Conservation (phyloP, 805 yeast species). For the Peterozyma toletana region DNA sequence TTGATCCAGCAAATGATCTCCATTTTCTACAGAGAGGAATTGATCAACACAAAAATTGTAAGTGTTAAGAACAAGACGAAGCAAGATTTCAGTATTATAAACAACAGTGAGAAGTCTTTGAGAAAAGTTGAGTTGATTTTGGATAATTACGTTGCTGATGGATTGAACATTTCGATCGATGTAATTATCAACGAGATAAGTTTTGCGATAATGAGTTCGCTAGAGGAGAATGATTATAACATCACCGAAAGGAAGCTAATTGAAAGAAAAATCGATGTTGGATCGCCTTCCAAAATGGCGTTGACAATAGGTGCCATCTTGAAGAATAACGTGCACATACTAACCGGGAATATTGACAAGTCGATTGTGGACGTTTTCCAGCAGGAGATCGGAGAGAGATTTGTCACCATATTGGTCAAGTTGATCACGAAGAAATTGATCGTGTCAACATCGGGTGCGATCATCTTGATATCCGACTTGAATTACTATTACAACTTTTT, state of each 20-base stretch:
- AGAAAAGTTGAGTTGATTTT: slow-evolving; percentile 64
- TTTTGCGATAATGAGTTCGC: slow-evolving; percentile 14
- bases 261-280: slow-evolving; percentile 13
- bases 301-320: slow-evolving; percentile 52
- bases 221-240: slow-evolving; percentile 45
- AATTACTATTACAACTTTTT: slow-evolving; percentile 75
- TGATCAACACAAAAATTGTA: slow-evolving; percentile 48
- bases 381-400: slow-evolving; percentile 87
- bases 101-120: slow-evolving; percentile 62
- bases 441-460: slow-evolving; percentile 77
- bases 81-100: slow-evolving; percentile 69
- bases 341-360: slow-evolving; percentile 80
- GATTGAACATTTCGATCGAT: slow-evolving; percentile 86
- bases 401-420: slow-evolving; percentile 70
- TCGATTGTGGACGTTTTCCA: slow-evolving; percentile 87
- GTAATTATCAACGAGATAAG: slow-evolving; percentile 73
- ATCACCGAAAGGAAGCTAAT: slow-evolving; percentile 19
- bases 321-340: slow-evolving; percentile 59
- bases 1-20: slow-evolving; percentile 87
- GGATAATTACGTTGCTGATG: slow-evolving; percentile 88
- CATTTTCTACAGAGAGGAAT: slow-evolving; percentile 83
- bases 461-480: slow-evolving; percentile 72
- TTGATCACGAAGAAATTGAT: slow-evolving; percentile 61
- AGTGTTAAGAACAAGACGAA: slow-evolving; percentile 39
- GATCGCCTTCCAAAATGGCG: slow-evolving; percentile 55